These are phyloP conservation scores for Candida anglica DNA, from an alignment of 805 yeast species.

Conservation along the genomic window DNA sequence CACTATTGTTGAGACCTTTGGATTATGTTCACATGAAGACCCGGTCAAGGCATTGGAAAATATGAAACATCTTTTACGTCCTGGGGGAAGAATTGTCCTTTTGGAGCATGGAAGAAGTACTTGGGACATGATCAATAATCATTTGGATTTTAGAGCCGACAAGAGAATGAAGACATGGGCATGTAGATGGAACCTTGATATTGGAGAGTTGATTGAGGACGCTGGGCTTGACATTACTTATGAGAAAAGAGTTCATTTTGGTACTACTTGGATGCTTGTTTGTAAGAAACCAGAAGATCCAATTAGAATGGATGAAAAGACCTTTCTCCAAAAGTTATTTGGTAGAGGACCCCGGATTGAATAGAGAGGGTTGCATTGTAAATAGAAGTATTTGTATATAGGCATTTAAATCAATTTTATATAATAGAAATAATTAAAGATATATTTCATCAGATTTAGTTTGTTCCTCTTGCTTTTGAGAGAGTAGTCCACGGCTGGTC, in stretches of 20 bases:
- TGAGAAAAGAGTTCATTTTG: constrained; percentile 80
- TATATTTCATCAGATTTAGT: constrained; percentile 1
- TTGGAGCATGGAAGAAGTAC: constrained; percentile 92
- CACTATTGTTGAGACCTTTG: constrained; percentile 91
- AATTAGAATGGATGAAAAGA: constrained; percentile 39
- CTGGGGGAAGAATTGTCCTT: constrained; percentile 84
- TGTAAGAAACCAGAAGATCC: constrained; percentile 73
- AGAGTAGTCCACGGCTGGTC: constrained; percentile 35
- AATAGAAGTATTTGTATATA: constrained; percentile 10
- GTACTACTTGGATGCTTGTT: constrained; percentile 85
- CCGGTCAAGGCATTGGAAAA: constrained; percentile 79
- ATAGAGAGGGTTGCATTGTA: constrained; percentile 12
- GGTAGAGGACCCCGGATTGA: constrained; percentile 18
- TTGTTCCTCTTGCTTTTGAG: background rate
- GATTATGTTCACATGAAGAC: constrained; percentile 92
- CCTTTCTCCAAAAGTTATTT: constrained; percentile 37
- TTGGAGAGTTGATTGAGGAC: constrained; percentile 78
- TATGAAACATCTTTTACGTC: constrained; percentile 69
- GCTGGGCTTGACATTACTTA: constrained; percentile 81
- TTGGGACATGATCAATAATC: constrained; percentile 71
- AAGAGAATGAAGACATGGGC: constrained; percentile 90
- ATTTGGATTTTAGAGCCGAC: constrained; percentile 79
- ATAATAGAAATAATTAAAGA: constrained; percentile 1
- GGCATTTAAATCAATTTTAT: constrained; percentile 6
- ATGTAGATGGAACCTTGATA: constrained; percentile 95